phyloP scores from a whole-genome alignment of 192 early-diverging fungal genomes.

The Umbelopsis isabellina region DNA sequence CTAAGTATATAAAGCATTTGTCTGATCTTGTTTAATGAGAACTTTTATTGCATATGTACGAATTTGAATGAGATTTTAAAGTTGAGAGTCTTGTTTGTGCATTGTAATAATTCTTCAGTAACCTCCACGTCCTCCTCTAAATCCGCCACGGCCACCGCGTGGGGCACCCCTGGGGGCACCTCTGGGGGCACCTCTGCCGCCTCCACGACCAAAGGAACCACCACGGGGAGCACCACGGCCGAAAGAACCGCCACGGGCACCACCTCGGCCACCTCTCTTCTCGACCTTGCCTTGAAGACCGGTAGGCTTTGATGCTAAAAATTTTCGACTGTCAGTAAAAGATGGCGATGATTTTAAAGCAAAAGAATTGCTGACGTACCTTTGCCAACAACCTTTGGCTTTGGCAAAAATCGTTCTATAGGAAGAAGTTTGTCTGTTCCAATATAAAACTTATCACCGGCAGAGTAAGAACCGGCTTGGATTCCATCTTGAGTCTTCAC shows the following conservation, averaged over 20 bases:
- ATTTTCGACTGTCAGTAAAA: slow-evolving; percentile 4
- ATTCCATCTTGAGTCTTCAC: slow-evolving; percentile 96
- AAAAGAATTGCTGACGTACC: slow-evolving; percentile 44
- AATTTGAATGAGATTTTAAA: slow-evolving; percentile 12
- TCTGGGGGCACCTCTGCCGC: slow-evolving; percentile 53
- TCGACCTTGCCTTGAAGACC: slow-evolving; percentile 66
- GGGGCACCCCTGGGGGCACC: slow-evolving; percentile 51
- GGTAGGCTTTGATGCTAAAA: slow-evolving; percentile 47
- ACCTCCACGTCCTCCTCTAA: slow-evolving; percentile 20
- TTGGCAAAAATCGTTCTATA: slow-evolving; percentile 95
- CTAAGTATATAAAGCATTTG: neutral
- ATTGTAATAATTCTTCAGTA: slow-evolving; percentile 17
- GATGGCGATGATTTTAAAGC: slow-evolving; percentile 11
- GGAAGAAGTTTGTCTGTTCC: slow-evolving; percentile 93
- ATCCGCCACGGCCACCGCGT: slow-evolving; percentile 29
- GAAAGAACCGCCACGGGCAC: slow-evolving; percentile 58
- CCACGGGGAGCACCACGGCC: slow-evolving; percentile 45
- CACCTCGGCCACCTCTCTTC: slow-evolving; percentile 57
- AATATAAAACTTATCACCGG: slow-evolving; percentile 91
- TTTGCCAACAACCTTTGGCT: slow-evolving; percentile 73
- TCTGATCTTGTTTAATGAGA: slow-evolving; percentile 1
- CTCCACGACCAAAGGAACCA: slow-evolving; percentile 45
- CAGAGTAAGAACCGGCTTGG: slow-evolving; percentile 89
- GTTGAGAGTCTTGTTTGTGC: slow-evolving; percentile 5
- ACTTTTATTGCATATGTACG: slow-evolving; percentile 20